These are phyloP conservation scores for Lachancea cidri DNA, from an alignment of 805 yeast genomes.

Conservation along the genomic window DNA sequence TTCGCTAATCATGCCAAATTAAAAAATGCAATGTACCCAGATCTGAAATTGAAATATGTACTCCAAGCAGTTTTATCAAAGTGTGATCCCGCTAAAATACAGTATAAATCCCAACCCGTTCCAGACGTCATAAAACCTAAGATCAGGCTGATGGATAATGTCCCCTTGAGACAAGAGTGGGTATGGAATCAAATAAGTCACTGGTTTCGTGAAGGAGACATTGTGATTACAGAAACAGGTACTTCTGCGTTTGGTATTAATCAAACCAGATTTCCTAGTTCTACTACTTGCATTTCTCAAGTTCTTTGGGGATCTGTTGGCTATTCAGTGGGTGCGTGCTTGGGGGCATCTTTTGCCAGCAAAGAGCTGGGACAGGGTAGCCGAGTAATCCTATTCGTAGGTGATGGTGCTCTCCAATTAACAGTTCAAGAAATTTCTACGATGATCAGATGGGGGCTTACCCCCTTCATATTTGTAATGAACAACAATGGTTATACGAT, in stretches of 20 bases:
- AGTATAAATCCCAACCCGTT: constrained; percentile 10
- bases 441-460: constrained; percentile 48
- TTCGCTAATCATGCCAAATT: constrained; percentile 52
- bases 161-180: constrained; percentile 37
- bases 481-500: constrained; percentile 66
- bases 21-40: constrained; percentile 47
- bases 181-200: constrained; percentile 48
- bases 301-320: constrained; percentile 66
- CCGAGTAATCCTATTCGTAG: constrained; percentile 55
- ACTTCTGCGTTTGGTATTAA: constrained; percentile 60
- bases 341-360: constrained; percentile 58
- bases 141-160: constrained; percentile 15
- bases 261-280: constrained; percentile 50
- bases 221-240: constrained; percentile 59
- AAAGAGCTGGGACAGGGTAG: constrained; percentile 41
- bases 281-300: constrained; percentile 51
- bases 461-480: constrained; percentile 54
- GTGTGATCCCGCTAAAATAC: constrained; percentile 29
- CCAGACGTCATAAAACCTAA: constrained; percentile 26
- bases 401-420: constrained; percentile 66
- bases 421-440: constrained; percentile 63
- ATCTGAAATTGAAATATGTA: constrained; percentile 46
- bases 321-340: constrained; percentile 56
- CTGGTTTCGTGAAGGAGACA: constrained; percentile 52
- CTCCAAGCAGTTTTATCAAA: constrained; percentile 24